Evolutionary conservation across 306 rosid species (phyloP).

Genomic region (Trichosanthes cucumerina): DNA sequence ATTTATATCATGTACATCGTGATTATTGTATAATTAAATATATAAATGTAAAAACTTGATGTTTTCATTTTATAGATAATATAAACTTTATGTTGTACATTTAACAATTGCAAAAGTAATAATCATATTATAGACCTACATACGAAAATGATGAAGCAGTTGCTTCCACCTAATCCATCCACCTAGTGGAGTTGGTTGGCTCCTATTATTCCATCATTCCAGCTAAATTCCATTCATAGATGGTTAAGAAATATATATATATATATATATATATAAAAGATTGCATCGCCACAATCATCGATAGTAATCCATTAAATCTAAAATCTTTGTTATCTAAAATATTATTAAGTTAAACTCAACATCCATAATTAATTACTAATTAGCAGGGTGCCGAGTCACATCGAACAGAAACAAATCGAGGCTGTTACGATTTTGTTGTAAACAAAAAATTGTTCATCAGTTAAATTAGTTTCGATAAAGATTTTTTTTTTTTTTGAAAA

Average conservation of each 20-base stretch:
- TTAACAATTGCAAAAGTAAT: not conserved
- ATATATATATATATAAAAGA: no score
- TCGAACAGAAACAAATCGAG: not conserved
- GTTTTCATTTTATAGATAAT: not conserved
- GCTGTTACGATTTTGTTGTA: not conserved
- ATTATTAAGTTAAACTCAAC: not conserved
- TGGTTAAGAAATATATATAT: not conserved
- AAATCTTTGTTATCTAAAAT: not conserved
- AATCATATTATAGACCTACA: not conserved
- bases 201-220: not conserved
- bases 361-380: not conserved
- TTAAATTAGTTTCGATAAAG: no score
- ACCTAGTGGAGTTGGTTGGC: not conserved
- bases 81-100: not conserved
- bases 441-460: no score
- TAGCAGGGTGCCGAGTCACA: not conserved
- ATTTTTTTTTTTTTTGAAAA: no score
- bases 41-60: no score
- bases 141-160: not conserved
- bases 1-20: not conserved
- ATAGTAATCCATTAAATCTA: not conserved
- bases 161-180: not conserved
- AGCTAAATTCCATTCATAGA: not conserved
- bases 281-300: not conserved
- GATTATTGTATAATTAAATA: not conserved